Evolutionary conservation across 2,329 filamentous ascomycete genomes (phyloP).

Genomic region (Tolypocladium ovalisporum): DNA sequence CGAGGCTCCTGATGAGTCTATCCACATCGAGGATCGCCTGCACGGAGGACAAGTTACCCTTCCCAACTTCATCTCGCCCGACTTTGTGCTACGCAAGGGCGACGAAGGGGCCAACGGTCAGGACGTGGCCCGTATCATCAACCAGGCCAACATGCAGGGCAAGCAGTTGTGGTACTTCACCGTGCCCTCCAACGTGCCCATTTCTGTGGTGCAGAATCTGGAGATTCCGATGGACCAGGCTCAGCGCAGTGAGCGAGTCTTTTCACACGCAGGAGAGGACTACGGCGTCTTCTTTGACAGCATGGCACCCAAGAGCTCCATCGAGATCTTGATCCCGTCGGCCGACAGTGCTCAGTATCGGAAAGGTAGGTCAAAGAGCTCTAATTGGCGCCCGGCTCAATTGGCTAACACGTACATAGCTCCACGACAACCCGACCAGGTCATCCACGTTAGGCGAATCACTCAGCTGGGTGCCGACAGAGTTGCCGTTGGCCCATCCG

Average conservation of each 20-base stretch:
- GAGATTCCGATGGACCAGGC: conserved; percentile 48
- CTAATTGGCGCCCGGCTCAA: too few relatives aligned
- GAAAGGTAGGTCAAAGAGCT: conserved; percentile 29
- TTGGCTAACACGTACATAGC: conserved; percentile 7
- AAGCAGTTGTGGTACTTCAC: conserved; percentile 79
- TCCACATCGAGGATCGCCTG: conserved; percentile 24
- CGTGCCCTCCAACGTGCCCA: conserved; percentile 57
- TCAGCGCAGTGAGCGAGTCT: conserved; percentile 37
- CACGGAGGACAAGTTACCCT: conserved; percentile 24
- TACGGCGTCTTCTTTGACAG: conserved; percentile 49
- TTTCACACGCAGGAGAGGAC: conserved; percentile 52
- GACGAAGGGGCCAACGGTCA: conserved; percentile 25
- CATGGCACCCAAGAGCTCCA: conserved; percentile 35
- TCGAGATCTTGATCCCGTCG: conserved; percentile 51
- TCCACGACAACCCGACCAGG: conserved; percentile 38
- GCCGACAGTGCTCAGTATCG: conserved; percentile 42
- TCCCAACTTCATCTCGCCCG: conserved; percentile 35
- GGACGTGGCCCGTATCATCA: conserved; percentile 44
- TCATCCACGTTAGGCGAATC: conserved; percentile 55
- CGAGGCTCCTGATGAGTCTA: conserved; percentile 26
- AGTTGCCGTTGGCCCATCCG: conserved; percentile 25
- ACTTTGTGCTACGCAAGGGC: conserved; percentile 42
- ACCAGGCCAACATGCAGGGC: conserved; percentile 46
- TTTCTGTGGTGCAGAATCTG: conserved; percentile 54
- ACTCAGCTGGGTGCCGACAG: conserved; percentile 39